Conservation (phyloP, 257 asterid species). For the Solanum commersonii region DNA sequence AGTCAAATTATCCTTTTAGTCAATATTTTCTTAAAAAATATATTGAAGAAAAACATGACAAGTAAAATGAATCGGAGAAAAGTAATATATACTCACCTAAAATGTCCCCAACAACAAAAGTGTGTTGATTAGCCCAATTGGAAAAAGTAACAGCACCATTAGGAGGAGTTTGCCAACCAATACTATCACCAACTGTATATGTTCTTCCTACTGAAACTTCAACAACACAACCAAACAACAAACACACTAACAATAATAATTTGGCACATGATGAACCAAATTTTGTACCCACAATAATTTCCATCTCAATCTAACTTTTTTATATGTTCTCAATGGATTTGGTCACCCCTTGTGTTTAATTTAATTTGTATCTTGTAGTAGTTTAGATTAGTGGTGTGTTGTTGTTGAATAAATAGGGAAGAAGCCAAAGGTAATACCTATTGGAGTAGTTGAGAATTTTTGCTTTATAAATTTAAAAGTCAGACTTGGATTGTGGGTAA, state of each 20-base stretch:
- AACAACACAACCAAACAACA: neutral
- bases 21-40: neutral
- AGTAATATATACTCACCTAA: conserved; percentile 1
- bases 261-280: neutral
- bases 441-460: neutral
- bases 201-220: neutral
- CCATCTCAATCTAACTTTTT: neutral
- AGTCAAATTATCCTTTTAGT: too few species aligned
- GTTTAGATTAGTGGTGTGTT: neutral
- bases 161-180: neutral
- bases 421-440: neutral
- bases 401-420: neutral
- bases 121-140: conserved; percentile 1
- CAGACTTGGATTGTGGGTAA: neutral
- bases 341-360: neutral
- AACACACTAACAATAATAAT: neutral
- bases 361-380: neutral
- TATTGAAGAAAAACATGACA: neutral
- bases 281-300: neutral
- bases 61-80: neutral
- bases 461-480: neutral
- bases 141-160: neutral
- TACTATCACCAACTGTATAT: neutral
- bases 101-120: conserved; percentile 4
- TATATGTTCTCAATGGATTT: neutral